phyloP scores from a whole-genome alignment of 495 filamentous ascomycete genomes.

The Xylaria castorea region DNA sequence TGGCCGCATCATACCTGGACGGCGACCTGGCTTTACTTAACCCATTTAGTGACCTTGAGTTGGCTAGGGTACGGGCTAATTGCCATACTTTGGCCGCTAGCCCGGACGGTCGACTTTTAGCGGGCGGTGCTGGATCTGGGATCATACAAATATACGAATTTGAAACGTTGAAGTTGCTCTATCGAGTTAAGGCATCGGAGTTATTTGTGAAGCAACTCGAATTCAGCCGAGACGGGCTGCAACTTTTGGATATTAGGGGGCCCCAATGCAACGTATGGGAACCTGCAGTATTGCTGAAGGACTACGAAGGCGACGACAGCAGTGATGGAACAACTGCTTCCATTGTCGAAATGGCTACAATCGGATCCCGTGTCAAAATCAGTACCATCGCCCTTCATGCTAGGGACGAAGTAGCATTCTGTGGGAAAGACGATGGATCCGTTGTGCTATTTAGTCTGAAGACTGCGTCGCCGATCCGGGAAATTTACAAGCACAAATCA shows the following conservation, averaged over 20 bases:
- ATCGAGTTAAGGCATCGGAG: conserved; percentile 30
- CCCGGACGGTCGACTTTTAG: conserved; percentile 34
- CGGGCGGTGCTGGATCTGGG: conserved; percentile 31
- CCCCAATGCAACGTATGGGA: conserved; percentile 45
- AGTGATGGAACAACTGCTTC: neutral
- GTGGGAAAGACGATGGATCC: neutral
- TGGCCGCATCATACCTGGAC: conserved; percentile 30
- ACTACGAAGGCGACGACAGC: neutral
- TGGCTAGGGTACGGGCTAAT: neutral
- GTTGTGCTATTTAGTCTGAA: neutral
- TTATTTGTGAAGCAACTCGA: conserved; percentile 30
- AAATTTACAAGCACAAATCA: neutral
- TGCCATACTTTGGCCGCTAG: conserved; percentile 34
- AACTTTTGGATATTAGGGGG: conserved; percentile 37
- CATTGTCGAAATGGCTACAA: neutral
- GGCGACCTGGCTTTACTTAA: conserved; percentile 12
- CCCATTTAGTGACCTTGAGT: neutral
- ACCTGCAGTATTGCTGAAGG: conserved; percentile 27
- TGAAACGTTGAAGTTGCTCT: conserved; percentile 35
- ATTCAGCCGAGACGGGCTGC: conserved; percentile 39
- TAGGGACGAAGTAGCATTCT: neutral
- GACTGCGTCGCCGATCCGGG: neutral
- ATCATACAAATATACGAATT: conserved; percentile 41
- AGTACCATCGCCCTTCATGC: neutral
- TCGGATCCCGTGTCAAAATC: neutral